Base-by-base conservation (phyloP, 306 rosid species). In the Inga oerstediana region DNA sequence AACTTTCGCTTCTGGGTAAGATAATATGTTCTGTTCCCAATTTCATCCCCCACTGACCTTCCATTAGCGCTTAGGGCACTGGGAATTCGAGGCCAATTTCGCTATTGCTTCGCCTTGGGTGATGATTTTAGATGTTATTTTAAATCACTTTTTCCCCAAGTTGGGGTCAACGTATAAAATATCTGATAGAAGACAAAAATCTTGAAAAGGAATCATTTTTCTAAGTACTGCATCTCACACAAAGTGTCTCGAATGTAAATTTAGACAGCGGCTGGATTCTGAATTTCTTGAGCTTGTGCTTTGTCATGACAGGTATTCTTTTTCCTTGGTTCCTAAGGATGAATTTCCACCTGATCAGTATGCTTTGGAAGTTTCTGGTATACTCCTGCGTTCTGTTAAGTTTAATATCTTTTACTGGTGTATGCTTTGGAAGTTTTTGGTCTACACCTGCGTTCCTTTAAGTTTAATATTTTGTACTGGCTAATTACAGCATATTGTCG, bases 1-100 rank as follows among this genome's bases (percentile, higher is more conserved):
- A 27, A 84, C 92, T 83, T 97, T 97, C 54, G 97, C 68, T 82
- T 80, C 88, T 75, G 99, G 99, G 99, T 96, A 88, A 65, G 48
- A 32, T 51, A 78, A 17, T 12, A 32, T 72, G 2, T 7, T 65
- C 20, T 75, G 43, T 20, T 58, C 35, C 65, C 24, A 15, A 32
- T 74, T 66, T 39, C 68, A 1, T 43, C 30, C 61, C 3, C 20
- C 76, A 13, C 72, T 15, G 9, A 22, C 22, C 27, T 68, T 65
- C 11, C 66, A 52, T 52, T 76, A 69, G 34, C 44, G 51, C 72
- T 35, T 22, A 49, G 41, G 43, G 14, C 78, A 27, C 69, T 54
- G 44, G 37, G 54, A 79, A 41, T 22, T 80, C 35, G 34, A 80
- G 41, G 43, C 16, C 35, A 43, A 41, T 41, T 41, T 41, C 45